Conservation (phyloP, 495 filamentous ascomycete species). For the Podospora comata region DNA sequence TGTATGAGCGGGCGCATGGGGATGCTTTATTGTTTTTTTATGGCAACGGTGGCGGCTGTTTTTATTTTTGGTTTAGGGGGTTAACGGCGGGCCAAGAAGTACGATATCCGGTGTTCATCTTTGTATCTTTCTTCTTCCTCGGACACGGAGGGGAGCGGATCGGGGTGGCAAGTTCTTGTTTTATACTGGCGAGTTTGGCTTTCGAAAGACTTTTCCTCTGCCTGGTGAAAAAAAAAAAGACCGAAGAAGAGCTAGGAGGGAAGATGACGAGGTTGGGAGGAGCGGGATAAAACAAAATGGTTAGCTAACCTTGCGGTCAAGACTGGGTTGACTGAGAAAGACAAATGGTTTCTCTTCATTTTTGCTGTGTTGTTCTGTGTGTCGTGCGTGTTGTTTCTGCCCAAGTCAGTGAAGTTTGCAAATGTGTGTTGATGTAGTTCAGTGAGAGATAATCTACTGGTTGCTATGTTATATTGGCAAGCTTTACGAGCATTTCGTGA, state of each 20-base stretch:
- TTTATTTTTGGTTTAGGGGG: conserved; percentile 5
- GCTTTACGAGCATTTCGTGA: no score
- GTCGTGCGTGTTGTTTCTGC: no score
- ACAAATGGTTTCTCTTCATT: not conserved
- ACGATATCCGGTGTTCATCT: conserved; percentile 1
- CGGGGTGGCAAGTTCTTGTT: not conserved
- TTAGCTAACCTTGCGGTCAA: not conserved
- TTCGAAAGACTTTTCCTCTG: not conserved
- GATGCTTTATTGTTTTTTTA: conserved; percentile 4
- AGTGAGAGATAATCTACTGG: no score
- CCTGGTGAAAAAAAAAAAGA: not conserved
- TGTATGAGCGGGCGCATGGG: conserved; percentile 7
- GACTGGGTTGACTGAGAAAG: not conserved
- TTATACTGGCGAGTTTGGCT: not conserved
- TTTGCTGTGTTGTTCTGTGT: not conserved
- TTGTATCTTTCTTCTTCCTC: conserved; percentile 7
- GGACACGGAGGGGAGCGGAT: not conserved
- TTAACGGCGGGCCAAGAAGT: conserved; percentile 1
- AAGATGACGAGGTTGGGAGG: not conserved
- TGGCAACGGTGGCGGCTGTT: not conserved
- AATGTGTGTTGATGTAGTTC: no score
- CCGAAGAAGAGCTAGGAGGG: not conserved
- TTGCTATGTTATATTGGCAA: no score
- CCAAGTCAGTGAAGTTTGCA: no score
- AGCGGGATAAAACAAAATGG: not conserved